Base-by-base conservation (phyloP, 257 asterid species). In the Ilex aquifolium region DNA sequence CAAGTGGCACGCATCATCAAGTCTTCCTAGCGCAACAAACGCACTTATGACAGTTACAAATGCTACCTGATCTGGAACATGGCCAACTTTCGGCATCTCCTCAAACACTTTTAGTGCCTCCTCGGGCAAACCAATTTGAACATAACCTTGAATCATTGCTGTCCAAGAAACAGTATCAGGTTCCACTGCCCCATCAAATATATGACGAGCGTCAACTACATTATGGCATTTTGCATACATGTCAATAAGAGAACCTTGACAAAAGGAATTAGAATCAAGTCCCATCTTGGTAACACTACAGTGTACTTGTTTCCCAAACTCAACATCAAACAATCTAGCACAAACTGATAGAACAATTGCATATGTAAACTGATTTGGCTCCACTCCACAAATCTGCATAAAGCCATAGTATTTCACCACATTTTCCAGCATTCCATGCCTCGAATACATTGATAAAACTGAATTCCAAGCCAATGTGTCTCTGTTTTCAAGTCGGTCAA, bases 101-200 rank as follows among this genome's bases (percentile, higher is more conserved):
- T 85, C 85, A 65, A 87, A 85, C 8, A 83, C 60, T n/a, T 73
- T 66, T 59, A 87, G 65, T 14, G 96, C 95, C 52, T 83, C 82
- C 55, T 77, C 67, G 32, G 70, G 75, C 56, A 79, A 75, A 64
- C 97, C 97, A 61, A 55, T 85, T 71, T 75, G 77, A 70, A 85
- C 75, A 66, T 80, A 83, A 52, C 93, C 99, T 2, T 89, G 82
- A 72, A 87, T 81, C 80, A 92, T 75, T 14, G 88, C 89, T 31
- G 99, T 89, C 87, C 91, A 92, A 68, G 95, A 87, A 82, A 92
- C 82, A 14, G 65, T 85, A 65, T 81, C 88, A 7, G 81, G 97
- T 53, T 73, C 58, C 49, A 29, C 66, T 9, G 80, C 82, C 49
- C 51, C 69, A 73, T 85, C 87, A 77, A 87, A 92, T 68, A 89